Evolutionary conservation across 139 green algal genomes (phyloP).

Genomic region (Auxenochlorella pyrenoidosa): DNA sequence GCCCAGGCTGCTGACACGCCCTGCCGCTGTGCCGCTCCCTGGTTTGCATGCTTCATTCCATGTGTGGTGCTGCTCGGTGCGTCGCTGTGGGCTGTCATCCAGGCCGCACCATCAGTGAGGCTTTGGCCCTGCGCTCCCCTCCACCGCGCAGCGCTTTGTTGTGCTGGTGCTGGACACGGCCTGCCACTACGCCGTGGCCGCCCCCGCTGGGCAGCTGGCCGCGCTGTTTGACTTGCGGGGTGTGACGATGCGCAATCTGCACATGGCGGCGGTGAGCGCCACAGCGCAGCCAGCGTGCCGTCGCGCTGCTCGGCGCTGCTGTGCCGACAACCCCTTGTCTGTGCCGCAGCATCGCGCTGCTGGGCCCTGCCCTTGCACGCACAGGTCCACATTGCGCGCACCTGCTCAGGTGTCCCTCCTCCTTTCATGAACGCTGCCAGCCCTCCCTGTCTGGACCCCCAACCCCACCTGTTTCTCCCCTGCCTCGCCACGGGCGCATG

Average conservation of each 20-base stretch:
- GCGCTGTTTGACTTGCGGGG: slow-evolving; percentile 37
- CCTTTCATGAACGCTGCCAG: not conserved
- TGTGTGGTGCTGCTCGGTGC: not conserved
- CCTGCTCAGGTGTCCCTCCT: not conserved
- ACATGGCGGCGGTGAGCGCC: not conserved
- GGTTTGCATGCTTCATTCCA: too few species aligned
- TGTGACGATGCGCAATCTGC: not conserved
- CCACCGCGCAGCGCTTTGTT: slow-evolving; percentile 24
- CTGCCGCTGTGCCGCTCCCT: too few species aligned
- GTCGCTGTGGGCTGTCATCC: not conserved
- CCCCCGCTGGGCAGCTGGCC: slow-evolving; percentile 2
- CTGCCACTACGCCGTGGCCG: not conserved
- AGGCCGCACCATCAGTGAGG: not conserved
- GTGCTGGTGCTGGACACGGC: slow-evolving; percentile 32
- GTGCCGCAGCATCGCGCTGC: not conserved
- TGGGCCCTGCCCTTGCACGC: not conserved
- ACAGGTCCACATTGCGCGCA: not conserved
- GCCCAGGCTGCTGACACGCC: too few species aligned
- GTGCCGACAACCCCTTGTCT: not conserved
- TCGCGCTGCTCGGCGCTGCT: too few species aligned
- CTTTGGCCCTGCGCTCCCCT: not conserved
- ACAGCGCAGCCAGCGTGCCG: too few species aligned
- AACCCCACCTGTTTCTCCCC: too few species aligned
- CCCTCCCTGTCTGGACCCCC: too few species aligned
- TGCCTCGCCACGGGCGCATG: not conserved